Evolutionary conservation across 768 basidiomycete genomes (phyloP).

Genomic region (Russula virescens): DNA sequence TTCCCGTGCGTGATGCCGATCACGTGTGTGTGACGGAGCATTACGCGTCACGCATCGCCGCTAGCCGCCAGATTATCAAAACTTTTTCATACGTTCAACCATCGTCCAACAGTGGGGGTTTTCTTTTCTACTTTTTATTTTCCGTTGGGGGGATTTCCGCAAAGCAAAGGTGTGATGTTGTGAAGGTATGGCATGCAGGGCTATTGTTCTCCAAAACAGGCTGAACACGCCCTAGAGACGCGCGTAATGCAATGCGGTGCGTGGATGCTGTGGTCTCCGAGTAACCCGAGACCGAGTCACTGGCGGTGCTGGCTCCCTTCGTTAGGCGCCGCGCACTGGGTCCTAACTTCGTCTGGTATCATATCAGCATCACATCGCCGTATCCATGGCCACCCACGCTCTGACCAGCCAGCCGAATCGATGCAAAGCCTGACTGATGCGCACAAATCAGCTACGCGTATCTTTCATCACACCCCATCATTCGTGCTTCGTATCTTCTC

Average conservation of each 20-base stretch:
- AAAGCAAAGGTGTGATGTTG: not conserved
- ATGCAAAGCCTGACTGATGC: no score
- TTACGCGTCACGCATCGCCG: no score
- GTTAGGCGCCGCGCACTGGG: not conserved
- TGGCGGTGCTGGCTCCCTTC: not conserved
- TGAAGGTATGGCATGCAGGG: not conserved
- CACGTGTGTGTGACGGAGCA: not conserved
- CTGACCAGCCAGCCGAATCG: no score
- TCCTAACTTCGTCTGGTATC: conserved; percentile 26
- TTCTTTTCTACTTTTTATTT: not conserved
- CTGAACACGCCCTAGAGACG: not conserved
- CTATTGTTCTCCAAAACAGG: conserved; percentile 15
- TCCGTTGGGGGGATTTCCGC: not conserved
- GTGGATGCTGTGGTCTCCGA: not conserved
- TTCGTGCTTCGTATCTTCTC: no score
- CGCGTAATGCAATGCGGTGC: not conserved
- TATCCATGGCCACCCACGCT: no score
- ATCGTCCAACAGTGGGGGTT: no score
- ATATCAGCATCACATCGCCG: no score
- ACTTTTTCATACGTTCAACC: not conserved
- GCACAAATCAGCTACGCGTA: no score
- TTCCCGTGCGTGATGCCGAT: no score
- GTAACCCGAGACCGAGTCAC: not conserved
- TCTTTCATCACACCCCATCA: no score
- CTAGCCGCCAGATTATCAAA: no score